Evolutionary conservation across 2,329 filamentous ascomycete genomes (phyloP).

Genomic region (Botrytis medusae): DNA sequence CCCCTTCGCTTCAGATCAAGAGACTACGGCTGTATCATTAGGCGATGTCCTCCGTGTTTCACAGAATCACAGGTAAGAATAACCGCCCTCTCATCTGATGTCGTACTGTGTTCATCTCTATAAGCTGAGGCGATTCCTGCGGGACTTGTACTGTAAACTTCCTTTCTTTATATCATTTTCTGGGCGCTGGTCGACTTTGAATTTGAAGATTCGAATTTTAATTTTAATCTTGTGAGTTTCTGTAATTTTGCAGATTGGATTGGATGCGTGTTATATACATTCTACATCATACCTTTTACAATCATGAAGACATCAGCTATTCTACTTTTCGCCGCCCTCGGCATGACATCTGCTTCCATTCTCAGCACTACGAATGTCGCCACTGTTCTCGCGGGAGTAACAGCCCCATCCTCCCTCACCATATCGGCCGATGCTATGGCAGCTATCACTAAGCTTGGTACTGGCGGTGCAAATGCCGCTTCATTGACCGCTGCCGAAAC

Average conservation of each 20-base stretch:
- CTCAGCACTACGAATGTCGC: slow-evolving; percentile 30
- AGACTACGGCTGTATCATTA: slow-evolving; percentile 14
- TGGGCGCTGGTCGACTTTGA: slow-evolving; percentile 25
- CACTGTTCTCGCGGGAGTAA: slow-evolving; percentile 29
- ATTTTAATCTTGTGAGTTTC: background rate
- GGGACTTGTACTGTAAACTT: background rate
- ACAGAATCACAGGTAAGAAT: slow-evolving; percentile 2
- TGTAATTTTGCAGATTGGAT: background rate
- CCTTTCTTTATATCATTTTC: slow-evolving; percentile 21
- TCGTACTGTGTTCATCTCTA: slow-evolving; percentile 15
- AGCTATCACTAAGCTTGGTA: slow-evolving; percentile 31
- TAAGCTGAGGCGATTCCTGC: slow-evolving; percentile 24
- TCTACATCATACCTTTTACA: background rate
- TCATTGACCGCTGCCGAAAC: slow-evolving; percentile 27
- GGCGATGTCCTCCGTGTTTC: slow-evolving; percentile 1
- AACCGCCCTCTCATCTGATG: background rate
- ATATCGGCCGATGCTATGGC: slow-evolving; percentile 31
- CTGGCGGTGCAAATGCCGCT: slow-evolving; percentile 27
- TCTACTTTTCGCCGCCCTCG: slow-evolving; percentile 25
- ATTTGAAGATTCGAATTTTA: background rate
- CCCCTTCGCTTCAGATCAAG: slow-evolving; percentile 12
- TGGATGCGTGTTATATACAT: background rate
- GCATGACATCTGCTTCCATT: slow-evolving; percentile 27
- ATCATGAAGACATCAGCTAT: slow-evolving; percentile 24
- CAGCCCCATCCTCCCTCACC: slow-evolving; percentile 26